A percentile compares a stretch with the other conserved stretches of the same genome.
Conservation (phyloP, 106 monocot genomes). For the Hemerocallis citrina region DNA sequence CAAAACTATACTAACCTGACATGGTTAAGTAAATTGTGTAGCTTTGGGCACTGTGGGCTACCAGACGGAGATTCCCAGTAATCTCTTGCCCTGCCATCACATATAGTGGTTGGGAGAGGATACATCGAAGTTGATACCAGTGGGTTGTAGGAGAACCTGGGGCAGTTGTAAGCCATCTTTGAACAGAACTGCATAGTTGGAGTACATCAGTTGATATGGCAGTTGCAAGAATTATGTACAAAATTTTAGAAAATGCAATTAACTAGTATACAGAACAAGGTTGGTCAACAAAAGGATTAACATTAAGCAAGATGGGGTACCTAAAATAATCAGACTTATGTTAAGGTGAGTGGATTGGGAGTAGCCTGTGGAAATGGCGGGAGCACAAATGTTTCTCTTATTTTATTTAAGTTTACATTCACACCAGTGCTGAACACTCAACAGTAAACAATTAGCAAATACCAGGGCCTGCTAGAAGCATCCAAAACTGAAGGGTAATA, state of each 20-base stretch:
- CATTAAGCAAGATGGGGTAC: no score
- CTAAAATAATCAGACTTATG: no score
- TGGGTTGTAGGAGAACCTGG: conserved; percentile 96
- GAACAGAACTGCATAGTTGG: conserved; percentile 52
- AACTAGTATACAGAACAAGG: background rate
- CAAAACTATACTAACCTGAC: conserved; percentile 42
- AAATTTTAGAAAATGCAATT: background rate
- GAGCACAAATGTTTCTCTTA: no score
- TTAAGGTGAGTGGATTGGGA: no score
- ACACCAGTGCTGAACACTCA: no score
- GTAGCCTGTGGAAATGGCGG: no score
- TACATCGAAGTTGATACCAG: conserved; percentile 95
- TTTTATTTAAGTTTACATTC: no score
- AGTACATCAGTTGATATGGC: background rate
- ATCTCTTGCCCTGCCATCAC: conserved; percentile 99
- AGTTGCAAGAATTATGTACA: background rate
- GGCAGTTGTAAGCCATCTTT: conserved; percentile 94
- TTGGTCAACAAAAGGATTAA: no score
- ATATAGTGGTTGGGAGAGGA: conserved; percentile 84
- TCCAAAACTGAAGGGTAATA: no score
- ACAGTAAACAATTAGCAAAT: no score
- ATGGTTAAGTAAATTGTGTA: conserved; percentile 90
- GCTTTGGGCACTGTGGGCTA: conserved; percentile 93
- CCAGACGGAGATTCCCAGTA: conserved; percentile 74
- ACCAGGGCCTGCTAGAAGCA: no score